Evolutionary conservation across 2,329 filamentous ascomycete genomes (phyloP).

Genomic region (Zasmidium cellare): DNA sequence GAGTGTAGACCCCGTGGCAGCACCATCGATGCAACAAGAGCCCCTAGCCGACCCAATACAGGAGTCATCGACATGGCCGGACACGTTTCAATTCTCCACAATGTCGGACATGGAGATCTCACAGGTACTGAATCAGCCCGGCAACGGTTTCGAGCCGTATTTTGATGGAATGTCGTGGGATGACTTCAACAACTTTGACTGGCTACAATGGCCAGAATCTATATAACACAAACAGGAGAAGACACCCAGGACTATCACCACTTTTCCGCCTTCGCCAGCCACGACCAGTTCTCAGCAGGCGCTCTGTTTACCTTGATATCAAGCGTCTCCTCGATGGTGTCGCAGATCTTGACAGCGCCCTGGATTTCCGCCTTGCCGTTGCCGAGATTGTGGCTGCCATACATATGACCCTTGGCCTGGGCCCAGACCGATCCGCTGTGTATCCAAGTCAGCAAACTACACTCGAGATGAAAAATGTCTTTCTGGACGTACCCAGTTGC

Average conservation of each 20-base stretch:
- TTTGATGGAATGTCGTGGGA: neutral
- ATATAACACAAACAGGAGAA: neutral
- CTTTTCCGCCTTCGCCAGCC: constrained; percentile 17
- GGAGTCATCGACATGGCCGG: neutral
- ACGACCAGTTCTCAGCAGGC: constrained; percentile 19
- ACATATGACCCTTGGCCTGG: constrained; percentile 25
- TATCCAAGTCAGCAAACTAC: neutral
- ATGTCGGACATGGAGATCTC: neutral
- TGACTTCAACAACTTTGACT: neutral
- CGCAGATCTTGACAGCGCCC: constrained; percentile 19
- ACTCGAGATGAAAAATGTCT: neutral
- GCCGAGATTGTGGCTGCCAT: constrained; percentile 20
- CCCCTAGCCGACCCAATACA: neutral
- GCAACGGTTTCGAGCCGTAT: neutral
- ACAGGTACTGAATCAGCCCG: neutral
- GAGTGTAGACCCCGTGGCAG: neutral
- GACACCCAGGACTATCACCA: constrained; percentile 12
- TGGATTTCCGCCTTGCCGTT: constrained; percentile 20
- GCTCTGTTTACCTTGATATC: constrained; percentile 11
- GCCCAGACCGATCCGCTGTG: constrained; percentile 14
- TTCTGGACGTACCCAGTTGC: constrained; percentile 15
- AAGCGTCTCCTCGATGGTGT: constrained; percentile 19
- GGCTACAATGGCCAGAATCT: neutral
- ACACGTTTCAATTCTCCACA: neutral
- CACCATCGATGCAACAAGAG: neutral